phyloP scores from a whole-genome alignment of 202 grass and related monocot genomes.

The Saccharum hybrid region DNA sequence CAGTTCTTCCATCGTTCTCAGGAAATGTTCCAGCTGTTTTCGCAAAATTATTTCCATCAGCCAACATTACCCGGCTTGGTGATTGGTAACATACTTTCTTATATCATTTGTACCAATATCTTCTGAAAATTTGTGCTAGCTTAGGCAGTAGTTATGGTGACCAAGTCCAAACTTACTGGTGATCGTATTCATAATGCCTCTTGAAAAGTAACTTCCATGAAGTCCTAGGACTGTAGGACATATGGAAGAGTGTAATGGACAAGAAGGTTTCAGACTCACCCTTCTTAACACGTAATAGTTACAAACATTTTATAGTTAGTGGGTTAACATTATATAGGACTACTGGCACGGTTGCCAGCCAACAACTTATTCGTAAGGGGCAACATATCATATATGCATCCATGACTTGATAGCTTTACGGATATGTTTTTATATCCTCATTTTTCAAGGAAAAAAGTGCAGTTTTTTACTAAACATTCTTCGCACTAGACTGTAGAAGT shows the following conservation, averaged over 20 bases:
- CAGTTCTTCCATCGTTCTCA: constrained; percentile 95
- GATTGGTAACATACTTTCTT: constrained; percentile 72
- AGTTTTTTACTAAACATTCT: constrained; percentile 11
- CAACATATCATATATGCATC: not conserved
- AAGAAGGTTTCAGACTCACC: constrained; percentile 3
- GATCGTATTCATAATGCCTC: constrained; percentile 22
- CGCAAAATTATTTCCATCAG: constrained; percentile 78
- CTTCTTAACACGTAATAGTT: constrained; percentile 11
- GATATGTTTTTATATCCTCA: constrained; percentile 14
- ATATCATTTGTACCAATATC: constrained; percentile 37
- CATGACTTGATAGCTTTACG: not conserved
- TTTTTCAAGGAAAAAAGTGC: not conserved
- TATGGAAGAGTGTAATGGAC: constrained; percentile 13
- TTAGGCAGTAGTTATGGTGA: not conserved
- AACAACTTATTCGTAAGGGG: constrained; percentile 6
- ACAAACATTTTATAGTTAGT: not conserved
- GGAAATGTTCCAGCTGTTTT: constrained; percentile 94
- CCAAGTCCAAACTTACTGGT: constrained; percentile 17
- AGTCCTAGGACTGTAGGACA: not conserved
- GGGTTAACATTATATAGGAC: constrained; percentile 5
- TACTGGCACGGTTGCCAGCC: not conserved
- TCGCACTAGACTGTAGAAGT: not conserved
- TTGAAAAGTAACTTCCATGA: constrained; percentile 9
- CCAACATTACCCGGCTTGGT: constrained; percentile 89
- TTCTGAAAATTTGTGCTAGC: constrained; percentile 1